These are phyloP conservation scores for Fomitopsis schrenkii DNA, from an alignment of 1,284 basidiomycete genomes.

Conservation along the genomic window DNA sequence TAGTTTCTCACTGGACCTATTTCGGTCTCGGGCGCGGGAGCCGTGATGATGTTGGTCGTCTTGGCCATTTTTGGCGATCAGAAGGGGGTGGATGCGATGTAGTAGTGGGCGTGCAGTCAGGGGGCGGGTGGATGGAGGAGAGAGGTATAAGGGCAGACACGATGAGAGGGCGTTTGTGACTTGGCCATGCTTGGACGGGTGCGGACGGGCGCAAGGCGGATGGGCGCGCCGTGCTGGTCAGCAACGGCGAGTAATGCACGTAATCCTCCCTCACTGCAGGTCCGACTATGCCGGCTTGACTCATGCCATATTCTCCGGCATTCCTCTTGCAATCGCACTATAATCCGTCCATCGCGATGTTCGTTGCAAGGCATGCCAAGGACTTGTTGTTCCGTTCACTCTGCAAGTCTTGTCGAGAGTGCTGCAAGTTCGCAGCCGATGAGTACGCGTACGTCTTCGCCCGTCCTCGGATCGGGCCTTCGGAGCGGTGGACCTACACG, in stretches of 20 bases:
- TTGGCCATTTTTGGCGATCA: slow-evolving; percentile 25
- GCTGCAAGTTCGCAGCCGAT: not conserved
- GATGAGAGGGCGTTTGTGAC: not conserved
- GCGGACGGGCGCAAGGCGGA: not conserved
- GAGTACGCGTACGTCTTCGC: not conserved
- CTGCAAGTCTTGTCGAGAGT: no score
- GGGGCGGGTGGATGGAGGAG: not conserved
- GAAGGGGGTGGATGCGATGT: not conserved
- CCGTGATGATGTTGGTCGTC: slow-evolving; percentile 41
- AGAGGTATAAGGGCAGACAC: not conserved
- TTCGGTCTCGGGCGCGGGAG: slow-evolving; percentile 39
- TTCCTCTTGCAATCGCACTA: not conserved
- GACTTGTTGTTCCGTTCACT: no score
- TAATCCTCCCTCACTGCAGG: not conserved
- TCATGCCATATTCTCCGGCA: not conserved
- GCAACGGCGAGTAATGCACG: not conserved
- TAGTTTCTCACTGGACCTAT: slow-evolving; percentile 59
- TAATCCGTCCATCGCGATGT: not conserved
- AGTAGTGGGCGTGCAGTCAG: not conserved
- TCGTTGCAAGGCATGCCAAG: no score
- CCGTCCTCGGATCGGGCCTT: not conserved
- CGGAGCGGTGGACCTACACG: slow-evolving; percentile 4
- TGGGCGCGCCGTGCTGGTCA: not conserved
- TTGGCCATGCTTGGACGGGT: not conserved
- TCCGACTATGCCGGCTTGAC: not conserved